Evolutionary conservation across 2,329 filamentous ascomycete species (phyloP).

Genomic region (Decorospora gaudefroyi): DNA sequence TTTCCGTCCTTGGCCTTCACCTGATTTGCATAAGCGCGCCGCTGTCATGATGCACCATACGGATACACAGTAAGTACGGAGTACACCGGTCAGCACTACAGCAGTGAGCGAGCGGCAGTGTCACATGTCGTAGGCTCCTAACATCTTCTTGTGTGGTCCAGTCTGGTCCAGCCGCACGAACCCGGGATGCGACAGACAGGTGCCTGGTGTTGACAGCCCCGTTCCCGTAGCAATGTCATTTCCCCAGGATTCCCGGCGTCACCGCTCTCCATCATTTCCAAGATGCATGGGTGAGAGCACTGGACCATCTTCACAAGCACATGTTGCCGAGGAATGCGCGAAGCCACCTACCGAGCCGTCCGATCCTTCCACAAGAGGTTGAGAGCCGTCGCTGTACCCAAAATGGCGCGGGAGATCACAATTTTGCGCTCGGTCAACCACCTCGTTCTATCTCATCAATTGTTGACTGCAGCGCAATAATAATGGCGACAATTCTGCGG

Average conservation of each 20-base stretch:
- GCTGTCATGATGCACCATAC: background rate
- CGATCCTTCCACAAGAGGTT: constrained; percentile 12
- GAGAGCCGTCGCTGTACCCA: constrained; percentile 6
- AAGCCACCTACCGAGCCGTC: constrained; percentile 20
- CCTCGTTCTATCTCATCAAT: constrained; percentile 1
- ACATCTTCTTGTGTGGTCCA: background rate
- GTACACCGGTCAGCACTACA: no score
- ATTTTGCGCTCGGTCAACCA: constrained; percentile 2
- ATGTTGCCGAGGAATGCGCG: constrained; percentile 14
- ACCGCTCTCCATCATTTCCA: background rate
- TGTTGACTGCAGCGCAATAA: background rate
- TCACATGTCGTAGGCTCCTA: background rate
- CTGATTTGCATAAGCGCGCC: no score
- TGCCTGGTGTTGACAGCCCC: background rate
- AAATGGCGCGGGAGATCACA: constrained; percentile 15
- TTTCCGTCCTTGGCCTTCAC: no score
- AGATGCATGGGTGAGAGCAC: background rate
- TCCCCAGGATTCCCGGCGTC: constrained; percentile 16
- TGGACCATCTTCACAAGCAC: constrained; percentile 7
- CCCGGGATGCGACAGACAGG: no score
- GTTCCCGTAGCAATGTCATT: constrained; percentile 2
- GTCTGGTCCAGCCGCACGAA: no score
- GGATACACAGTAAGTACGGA: no score
- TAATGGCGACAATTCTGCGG: background rate
- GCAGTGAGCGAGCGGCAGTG: background rate